Evolutionary conservation across 768 basidiomycete genomes (phyloP), one percentile per base, ranked within the genome.

Genomic region (Suillus luteus): DNA sequence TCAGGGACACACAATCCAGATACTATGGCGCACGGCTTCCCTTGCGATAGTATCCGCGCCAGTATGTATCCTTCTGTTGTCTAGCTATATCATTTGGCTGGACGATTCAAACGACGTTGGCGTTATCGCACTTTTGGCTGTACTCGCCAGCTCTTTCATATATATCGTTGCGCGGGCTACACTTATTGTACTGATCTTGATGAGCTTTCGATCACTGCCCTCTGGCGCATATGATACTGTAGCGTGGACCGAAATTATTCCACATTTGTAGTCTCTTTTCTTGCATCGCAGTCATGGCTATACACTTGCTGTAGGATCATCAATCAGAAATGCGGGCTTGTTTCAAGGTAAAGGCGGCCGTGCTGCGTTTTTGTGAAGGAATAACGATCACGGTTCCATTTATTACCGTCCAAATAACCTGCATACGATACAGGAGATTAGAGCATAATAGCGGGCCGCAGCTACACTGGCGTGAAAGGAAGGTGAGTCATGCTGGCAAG

Each of bases 21-120:
- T 59, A 55, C 27, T 71, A 24, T 75, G 74, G 74, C 67, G 68
- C 33, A 46, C 62, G 12, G 68, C 67, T 10, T 67, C 72, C 2
- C 24, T 66, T n/a, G 6, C 59, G 14, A 62, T 74, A 12, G 37
- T 62, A 1, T 67, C 22, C 57, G 54, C 31, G 37, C 41, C 55
- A 2, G 0, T 38, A 11, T 17, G 2, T 2, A 17, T 57, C 17
- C 1, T 38, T 17, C 22, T 57, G 14, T 2, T 17, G 12, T 5
- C 1, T 27, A 1, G 8, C 37, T 57, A 10, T 8, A 6, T 7
- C n/a, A 35, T 19, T n/a, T 10, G 43, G 43, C 9, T 44, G 43
- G 19, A 10, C 19, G 37, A 11, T 37, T 43, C 15, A 19, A 10
- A 2, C 43, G 4, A n/a, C 19, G 0, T 19, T 44, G 9, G 8